phyloP scores from a whole-genome alignment of 2,329 filamentous ascomycete genomes.

The Orbilia oligospora region DNA sequence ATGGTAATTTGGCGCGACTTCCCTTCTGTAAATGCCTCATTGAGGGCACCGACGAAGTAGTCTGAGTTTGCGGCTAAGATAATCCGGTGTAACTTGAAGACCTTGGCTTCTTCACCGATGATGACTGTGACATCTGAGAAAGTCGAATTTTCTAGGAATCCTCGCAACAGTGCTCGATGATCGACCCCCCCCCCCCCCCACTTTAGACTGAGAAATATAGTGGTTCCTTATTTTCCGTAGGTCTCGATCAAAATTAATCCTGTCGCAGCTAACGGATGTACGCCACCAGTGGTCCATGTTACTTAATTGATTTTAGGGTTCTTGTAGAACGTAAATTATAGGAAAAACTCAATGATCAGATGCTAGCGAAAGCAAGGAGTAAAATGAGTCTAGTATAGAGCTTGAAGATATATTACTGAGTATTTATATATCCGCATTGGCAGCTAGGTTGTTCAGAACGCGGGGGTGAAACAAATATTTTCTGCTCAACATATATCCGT shows the following conservation, averaged over 20 bases:
- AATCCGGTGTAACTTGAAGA: slow-evolving; percentile 62
- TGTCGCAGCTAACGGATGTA: too few species aligned
- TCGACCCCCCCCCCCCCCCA: too few species aligned
- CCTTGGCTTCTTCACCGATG: slow-evolving; percentile 36
- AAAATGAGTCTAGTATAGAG: neutral
- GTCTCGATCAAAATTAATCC: too few species aligned
- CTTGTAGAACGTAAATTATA: too few species aligned
- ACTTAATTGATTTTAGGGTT: too few species aligned
- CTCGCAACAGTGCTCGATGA: too few species aligned
- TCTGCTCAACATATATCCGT: neutral
- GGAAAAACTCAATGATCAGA: too few species aligned
- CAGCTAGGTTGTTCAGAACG: too few species aligned
- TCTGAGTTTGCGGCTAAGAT: slow-evolving; percentile 54
- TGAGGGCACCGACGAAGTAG: slow-evolving; percentile 60
- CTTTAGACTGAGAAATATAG: too few species aligned
- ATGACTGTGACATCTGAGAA: slow-evolving; percentile 50
- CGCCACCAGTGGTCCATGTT: too few species aligned
- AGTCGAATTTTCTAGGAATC: neutral
- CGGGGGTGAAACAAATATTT: neutral
- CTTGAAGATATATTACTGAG: neutral
- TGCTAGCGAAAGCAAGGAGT: neutral
- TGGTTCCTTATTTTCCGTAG: too few species aligned
- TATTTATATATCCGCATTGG: too few species aligned
- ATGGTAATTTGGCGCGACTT: neutral
- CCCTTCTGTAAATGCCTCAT: slow-evolving; percentile 1